Evolutionary conservation across 495 filamentous ascomycete species (phyloP), one percentile per base, ranked within the genome.

Genomic region (Stereocaulon alpinum): DNA sequence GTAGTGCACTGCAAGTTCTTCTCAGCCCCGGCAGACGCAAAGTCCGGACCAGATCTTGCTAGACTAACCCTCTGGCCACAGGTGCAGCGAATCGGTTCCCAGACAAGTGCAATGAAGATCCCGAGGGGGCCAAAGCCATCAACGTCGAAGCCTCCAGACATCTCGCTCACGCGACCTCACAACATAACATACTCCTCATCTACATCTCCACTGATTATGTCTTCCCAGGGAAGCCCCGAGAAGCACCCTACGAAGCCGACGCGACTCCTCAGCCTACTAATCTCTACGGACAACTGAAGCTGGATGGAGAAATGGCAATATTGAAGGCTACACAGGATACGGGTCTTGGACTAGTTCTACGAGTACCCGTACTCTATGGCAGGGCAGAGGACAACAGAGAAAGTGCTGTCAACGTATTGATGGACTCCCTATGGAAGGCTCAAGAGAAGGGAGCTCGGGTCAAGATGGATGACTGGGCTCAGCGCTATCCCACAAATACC

Each of bases 121-220:
- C 90, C 24, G 81, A 84, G 43, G 84, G 84, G 61, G 87, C 88
- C 0, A 81, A 82, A 58, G 78, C 74, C 40, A 72, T 95, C 62
- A 96, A 96, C 68, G 81, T 92, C 29, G 78, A 82, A 5, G 85
- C 89, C 11, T 82, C 87, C 17, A 74, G 76, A 34, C 64, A 67
- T 22, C 81, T 96, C 20, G 89, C 91, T 20, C 71, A 78, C 32
- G 74, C 83, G 37, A 86, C 87, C 65, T 78, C 82, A 18, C 64
- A 73, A 17, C 80, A 82, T 12, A 71, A 70, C n/a, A 82, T 84
- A 61, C 68, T 95, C 52, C 77, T 95, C 34, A 82, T 96, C 68
- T 95, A 95, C 76, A 95, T 96, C 68, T 93, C 88, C 0, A 95
- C 91, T 43, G 91, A 96, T 74, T 96, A 96, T 69, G 89, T 96